A percentile compares a stretch with the other conserved stretches of the same genome.
Conservation (phyloP, 345 rosid species). For the Arabis hirsuta region DNA sequence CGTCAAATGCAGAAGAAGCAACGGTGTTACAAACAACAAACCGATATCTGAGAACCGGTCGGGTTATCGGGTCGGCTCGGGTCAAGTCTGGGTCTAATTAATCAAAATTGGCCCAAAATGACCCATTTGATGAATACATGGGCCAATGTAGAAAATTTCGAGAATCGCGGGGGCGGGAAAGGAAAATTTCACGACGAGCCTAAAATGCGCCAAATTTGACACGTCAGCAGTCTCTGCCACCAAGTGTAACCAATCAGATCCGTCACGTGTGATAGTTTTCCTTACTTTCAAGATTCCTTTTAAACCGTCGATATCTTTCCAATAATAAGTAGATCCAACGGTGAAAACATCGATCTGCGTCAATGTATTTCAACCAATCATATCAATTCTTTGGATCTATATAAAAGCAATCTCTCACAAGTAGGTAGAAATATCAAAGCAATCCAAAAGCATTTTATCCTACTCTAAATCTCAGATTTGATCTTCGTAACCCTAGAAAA, state of each 20-base stretch:
- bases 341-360: constrained; percentile 2
- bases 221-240: constrained; percentile 34
- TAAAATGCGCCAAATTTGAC: constrained; percentile 22
- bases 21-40: constrained; percentile 24
- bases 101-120: too few species aligned
- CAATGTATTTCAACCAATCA: constrained; percentile 18
- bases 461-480: constrained; percentile 21
- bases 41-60: constrained; percentile 23
- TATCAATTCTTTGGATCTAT: not conserved
- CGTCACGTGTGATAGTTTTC: constrained; percentile 17
- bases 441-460: not conserved
- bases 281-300: constrained; percentile 11
- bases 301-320: constrained; percentile 30
- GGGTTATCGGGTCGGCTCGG: constrained; percentile 19
- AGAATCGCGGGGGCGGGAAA: constrained; percentile 19
- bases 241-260: constrained; percentile 9
- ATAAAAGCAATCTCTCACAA: constrained; percentile 22
- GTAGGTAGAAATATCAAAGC: not conserved
- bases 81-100: too few species aligned
- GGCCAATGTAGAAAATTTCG: not conserved
- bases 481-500: not conserved
- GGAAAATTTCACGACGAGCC: constrained; percentile 5
- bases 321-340: constrained; percentile 36
- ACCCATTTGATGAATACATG: not conserved
- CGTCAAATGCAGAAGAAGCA: constrained; percentile 19